Conservation (phyloP, 805 yeast genomes). For the Pichia cephalocereana region DNA sequence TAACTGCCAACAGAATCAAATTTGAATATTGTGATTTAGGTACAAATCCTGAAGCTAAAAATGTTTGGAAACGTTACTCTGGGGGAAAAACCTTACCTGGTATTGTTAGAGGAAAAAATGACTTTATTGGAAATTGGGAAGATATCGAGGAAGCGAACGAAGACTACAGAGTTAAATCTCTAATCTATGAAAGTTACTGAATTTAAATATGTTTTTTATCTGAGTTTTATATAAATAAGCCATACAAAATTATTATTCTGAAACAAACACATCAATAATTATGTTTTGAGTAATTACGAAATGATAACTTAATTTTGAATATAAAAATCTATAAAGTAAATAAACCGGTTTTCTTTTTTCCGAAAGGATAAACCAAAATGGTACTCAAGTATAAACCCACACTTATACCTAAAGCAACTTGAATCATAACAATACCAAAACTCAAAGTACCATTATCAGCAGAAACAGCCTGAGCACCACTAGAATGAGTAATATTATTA, state of each 20-base stretch:
- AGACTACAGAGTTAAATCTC: slow-evolving; percentile 52
- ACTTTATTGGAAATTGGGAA: slow-evolving; percentile 75
- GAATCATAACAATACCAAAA: slow-evolving; percentile 82
- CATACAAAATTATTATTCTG: background rate
- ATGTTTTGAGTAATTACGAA: background rate
- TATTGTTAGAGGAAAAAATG: slow-evolving; percentile 73
- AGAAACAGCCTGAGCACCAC: slow-evolving; percentile 22
- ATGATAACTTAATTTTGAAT: background rate
- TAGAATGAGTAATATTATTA: slow-evolving; percentile 45
- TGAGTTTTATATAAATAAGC: too few species aligned
- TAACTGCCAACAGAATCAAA: slow-evolving; percentile 62
- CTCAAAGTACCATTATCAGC: slow-evolving; percentile 25
- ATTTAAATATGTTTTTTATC: background rate
- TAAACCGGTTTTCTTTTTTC: slow-evolving; percentile 79
- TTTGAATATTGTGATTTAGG: slow-evolving; percentile 72
- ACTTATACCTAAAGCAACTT: slow-evolving; percentile 87
- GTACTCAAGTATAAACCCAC: slow-evolving; percentile 92
- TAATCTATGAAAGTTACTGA: slow-evolving; percentile 56
- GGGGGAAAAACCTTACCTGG: slow-evolving; percentile 76
- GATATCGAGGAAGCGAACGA: slow-evolving; percentile 85
- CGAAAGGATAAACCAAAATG: slow-evolving; percentile 82
- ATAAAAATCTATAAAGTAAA: slow-evolving; percentile 49
- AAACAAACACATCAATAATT: background rate
- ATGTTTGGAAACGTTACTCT: slow-evolving; percentile 70
- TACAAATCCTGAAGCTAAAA: slow-evolving; percentile 78